Conservation (phyloP, 495 filamentous ascomycete species). For the Penicillium roqueforti region DNA sequence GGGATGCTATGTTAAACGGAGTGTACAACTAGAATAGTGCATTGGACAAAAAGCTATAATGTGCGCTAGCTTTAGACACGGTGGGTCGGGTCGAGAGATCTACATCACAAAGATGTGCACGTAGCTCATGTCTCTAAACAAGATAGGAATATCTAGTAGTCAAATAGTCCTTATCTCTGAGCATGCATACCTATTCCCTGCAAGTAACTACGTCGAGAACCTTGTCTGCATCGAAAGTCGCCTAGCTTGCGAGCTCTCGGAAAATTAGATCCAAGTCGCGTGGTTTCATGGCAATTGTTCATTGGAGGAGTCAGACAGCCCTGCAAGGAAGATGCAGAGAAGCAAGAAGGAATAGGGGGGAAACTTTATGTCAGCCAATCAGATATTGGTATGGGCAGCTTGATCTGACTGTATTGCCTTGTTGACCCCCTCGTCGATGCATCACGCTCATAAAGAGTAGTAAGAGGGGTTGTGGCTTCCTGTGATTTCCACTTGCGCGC, state of each 20-base stretch:
- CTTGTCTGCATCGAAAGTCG: background rate
- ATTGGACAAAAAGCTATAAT: too few species aligned
- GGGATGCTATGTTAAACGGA: too few species aligned
- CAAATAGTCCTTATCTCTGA: constrained; percentile 2
- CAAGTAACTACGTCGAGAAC: background rate
- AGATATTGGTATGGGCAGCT: background rate
- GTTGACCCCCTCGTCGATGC: background rate
- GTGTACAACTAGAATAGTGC: too few species aligned
- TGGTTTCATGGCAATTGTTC: background rate
- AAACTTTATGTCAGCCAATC: background rate
- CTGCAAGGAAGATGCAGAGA: constrained; percentile 11
- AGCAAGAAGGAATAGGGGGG: background rate
- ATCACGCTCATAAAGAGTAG: background rate
- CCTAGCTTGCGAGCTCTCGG: background rate
- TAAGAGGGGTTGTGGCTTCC: constrained; percentile 1
- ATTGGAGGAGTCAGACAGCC: background rate
- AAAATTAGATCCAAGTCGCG: background rate
- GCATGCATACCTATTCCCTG: background rate
- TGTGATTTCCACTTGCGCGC: background rate
- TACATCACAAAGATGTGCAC: background rate
- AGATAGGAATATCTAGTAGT: background rate
- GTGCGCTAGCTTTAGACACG: background rate
- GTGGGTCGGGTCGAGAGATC: too few species aligned
- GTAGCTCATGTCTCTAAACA: background rate
- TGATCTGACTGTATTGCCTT: background rate